phyloP scores from a whole-genome alignment of 2,329 filamentous ascomycete species.

The Pyrenophora graminea region DNA sequence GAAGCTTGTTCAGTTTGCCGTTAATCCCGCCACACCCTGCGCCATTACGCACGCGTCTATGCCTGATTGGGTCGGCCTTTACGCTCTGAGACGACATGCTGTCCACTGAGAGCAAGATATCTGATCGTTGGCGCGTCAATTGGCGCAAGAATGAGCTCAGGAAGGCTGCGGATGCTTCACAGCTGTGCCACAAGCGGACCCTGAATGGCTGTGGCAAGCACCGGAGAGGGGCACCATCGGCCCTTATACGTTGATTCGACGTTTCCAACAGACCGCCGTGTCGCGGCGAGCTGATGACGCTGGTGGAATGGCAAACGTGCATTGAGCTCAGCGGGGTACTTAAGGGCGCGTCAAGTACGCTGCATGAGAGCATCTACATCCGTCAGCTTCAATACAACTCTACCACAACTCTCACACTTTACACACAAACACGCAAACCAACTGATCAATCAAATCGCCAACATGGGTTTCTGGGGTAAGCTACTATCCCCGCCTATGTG shows the following conservation, averaged over 20 bases:
- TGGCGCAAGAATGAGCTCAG: constrained; percentile 14
- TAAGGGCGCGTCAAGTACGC: constrained; percentile 12
- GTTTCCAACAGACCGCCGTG: constrained; percentile 1
- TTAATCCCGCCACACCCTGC: constrained; percentile 8
- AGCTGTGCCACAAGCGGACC: constrained; percentile 29
- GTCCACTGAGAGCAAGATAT: constrained; percentile 21
- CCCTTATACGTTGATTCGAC: constrained; percentile 11
- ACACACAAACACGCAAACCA: not conserved
- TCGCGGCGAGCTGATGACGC: constrained; percentile 12
- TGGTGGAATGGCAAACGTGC: constrained; percentile 10
- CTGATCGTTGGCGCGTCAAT: constrained; percentile 20
- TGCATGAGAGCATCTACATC: not conserved
- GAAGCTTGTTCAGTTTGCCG: constrained; percentile 25
- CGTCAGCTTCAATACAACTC: not conserved
- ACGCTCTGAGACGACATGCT: constrained; percentile 10
- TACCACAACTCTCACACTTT: not conserved
- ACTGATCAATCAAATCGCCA: constrained; percentile 20
- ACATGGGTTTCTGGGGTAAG: constrained; percentile 53
- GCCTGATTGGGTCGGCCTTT: constrained; percentile 16
- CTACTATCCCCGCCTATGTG: not conserved
- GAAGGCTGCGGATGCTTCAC: constrained; percentile 8
- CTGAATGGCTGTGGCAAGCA: constrained; percentile 25
- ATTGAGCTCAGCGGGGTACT: constrained; percentile 14
- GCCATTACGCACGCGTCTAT: constrained; percentile 35
- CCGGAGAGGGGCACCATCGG: constrained; percentile 30